Percentiles rank a stretch among this genome's conserved stretches.
phyloP scores from a whole-genome alignment of 225 moss, liverwort and hornwort species.

The Rhytidiadelphus loreus region DNA sequence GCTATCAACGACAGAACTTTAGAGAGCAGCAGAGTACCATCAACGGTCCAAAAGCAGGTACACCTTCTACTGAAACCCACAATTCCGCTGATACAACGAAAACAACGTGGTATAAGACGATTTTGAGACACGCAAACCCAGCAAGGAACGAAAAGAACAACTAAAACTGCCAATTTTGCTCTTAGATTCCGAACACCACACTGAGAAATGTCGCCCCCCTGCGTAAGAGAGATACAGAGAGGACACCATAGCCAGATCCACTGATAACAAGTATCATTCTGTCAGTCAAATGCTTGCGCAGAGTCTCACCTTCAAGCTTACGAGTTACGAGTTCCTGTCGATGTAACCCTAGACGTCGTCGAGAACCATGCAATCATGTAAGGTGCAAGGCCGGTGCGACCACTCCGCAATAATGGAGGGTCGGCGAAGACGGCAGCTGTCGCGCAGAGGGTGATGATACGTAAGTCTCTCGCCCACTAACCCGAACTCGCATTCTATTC shows the following conservation, averaged over 20 bases:
- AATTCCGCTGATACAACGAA: neutral
- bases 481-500: neutral
- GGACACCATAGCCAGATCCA: neutral
- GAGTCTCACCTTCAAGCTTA: neutral
- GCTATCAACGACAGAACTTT: neutral
- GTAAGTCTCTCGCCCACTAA: neutral
- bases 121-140: neutral
- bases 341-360: slow-evolving; percentile 7
- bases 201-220: neutral
- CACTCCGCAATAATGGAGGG: slow-evolving; percentile 6
- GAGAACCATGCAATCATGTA: neutral
- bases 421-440: neutral
- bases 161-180: neutral
- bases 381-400: neutral
- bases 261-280: neutral
- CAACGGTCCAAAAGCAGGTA: neutral
- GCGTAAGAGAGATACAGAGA: neutral
- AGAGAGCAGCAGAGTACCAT: neutral
- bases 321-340: neutral
- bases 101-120: neutral
- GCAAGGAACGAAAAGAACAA: neutral
- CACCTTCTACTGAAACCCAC: neutral
- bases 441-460: neutral
- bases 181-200: neutral
- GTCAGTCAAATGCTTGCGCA: neutral